phyloP scores from a whole-genome alignment of 1,139 yeast genomes.

The Pichia sp. region DNA sequence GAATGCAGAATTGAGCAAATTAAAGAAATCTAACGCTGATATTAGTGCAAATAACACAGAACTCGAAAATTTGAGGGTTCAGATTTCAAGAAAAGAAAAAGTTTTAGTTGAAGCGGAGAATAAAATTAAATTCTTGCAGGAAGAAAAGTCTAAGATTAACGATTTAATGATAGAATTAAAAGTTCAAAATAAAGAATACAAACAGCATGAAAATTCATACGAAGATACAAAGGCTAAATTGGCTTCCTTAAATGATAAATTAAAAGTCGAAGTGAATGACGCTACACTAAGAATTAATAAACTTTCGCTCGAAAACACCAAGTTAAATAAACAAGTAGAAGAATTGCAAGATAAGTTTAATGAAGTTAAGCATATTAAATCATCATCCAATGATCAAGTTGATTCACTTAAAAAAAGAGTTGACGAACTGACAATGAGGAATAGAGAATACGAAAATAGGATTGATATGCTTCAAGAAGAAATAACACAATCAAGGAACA shows the following conservation, averaged over 20 bases:
- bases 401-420: slow-evolving; percentile 63
- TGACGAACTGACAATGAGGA: slow-evolving; percentile 67
- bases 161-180: slow-evolving; percentile 39
- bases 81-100: slow-evolving; percentile 25
- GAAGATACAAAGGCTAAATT: slow-evolving; percentile 37
- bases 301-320: slow-evolving; percentile 47
- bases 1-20: slow-evolving; percentile 22
- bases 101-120: slow-evolving; percentile 23
- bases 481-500: slow-evolving; percentile 60
- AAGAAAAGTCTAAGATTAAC: slow-evolving; percentile 37
- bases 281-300: slow-evolving; percentile 34
- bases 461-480: slow-evolving; percentile 76
- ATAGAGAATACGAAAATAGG: slow-evolving; percentile 56
- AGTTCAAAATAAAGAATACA: slow-evolving; percentile 39
- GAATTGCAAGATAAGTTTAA: slow-evolving; percentile 49
- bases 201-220: slow-evolving; percentile 32
- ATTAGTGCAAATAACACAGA: slow-evolving; percentile 29
- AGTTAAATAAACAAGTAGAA: slow-evolving; percentile 42
- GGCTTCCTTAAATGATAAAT: slow-evolving; percentile 35
- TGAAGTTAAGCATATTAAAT: slow-evolving; percentile 40
- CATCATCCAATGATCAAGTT: slow-evolving; percentile 47
- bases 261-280: slow-evolving; percentile 34
- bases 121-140: slow-evolving; percentile 34
- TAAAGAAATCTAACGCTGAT: slow-evolving; percentile 30
- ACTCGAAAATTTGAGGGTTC: slow-evolving; percentile 27